Conservation (phyloP, 768 basidiomycete species). For the Podaxis mareebaensis region DNA sequence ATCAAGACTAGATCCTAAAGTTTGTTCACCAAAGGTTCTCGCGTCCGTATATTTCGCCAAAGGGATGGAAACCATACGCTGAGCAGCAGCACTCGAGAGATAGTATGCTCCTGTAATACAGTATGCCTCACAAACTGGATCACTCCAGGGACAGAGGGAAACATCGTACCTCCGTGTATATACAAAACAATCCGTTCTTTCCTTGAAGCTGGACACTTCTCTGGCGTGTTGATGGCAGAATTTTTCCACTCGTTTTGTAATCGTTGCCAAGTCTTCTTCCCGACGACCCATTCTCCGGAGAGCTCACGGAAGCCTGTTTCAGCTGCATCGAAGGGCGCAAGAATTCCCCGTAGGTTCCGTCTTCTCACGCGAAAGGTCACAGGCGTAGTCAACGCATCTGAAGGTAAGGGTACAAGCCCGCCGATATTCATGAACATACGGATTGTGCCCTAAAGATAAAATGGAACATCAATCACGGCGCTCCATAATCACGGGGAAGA, state of each 20-base stretch:
- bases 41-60: conserved; percentile 87
- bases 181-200: conserved; percentile 88
- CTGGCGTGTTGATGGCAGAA: conserved; percentile 31
- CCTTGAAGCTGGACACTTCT: conserved; percentile 31
- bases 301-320: conserved; percentile 83
- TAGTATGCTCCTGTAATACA: conserved; percentile 79
- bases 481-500: conserved; percentile 14
- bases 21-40: conserved; percentile 69
- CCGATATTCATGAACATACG: conserved; percentile 73
- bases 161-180: conserved; percentile 80
- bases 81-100: conserved; percentile 86
- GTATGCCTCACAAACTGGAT: conserved; percentile 8
- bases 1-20: conserved; percentile 4
- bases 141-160: neutral
- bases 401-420: conserved; percentile 82
- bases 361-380: conserved; percentile 84
- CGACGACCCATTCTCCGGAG: conserved; percentile 97
- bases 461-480: neutral
- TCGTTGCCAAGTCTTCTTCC: conserved; percentile 84
- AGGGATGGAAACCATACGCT: conserved; percentile 88
- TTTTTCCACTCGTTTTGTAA: conserved; percentile 79
- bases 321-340: conserved; percentile 67
- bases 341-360: conserved; percentile 76
- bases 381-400: conserved; percentile 92
- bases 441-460: conserved; percentile 43